phyloP scores from a whole-genome alignment of 2,329 filamentous ascomycete species.

The Aureobasidium sp. region DNA sequence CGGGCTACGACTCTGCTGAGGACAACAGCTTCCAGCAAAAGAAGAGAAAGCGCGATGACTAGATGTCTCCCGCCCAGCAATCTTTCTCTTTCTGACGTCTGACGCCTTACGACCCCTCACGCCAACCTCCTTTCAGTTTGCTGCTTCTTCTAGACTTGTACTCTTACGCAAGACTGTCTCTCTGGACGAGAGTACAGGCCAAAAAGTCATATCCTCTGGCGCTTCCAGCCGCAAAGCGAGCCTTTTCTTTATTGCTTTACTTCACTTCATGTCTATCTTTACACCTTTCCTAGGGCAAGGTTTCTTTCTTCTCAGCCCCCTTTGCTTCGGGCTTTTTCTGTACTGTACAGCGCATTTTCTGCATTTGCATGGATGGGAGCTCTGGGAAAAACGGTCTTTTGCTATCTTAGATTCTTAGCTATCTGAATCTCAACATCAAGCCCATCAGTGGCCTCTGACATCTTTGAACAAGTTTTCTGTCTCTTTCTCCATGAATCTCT shows the following conservation, averaged over 20 bases:
- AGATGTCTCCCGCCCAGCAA: conserved; percentile 14
- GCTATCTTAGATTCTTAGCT: background rate
- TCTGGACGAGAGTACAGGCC: background rate
- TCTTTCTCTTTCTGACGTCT: conserved; percentile 4
- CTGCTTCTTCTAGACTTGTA: conserved; percentile 4
- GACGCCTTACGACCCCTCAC: conserved; percentile 7
- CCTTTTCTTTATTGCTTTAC: conserved; percentile 5
- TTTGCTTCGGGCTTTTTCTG: background rate
- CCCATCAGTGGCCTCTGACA: conserved; percentile 4
- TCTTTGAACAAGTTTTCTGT: background rate
- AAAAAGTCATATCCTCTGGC: conserved; percentile 1
- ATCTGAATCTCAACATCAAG: conserved; percentile 3
- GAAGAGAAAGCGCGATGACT: conserved; percentile 38
- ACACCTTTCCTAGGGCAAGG: conserved; percentile 1
- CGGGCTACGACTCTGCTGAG: conserved; percentile 17
- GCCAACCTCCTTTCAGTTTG: background rate
- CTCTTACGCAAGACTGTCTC: background rate
- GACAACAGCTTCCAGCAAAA: conserved; percentile 29
- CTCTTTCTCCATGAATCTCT: background rate
- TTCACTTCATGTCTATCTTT: conserved; percentile 13
- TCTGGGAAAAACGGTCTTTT: conserved; percentile 8
- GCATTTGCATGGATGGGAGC: conserved; percentile 10
- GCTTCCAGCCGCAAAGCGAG: background rate
- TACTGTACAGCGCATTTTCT: conserved; percentile 6
- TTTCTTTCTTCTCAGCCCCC: background rate